These are phyloP conservation scores for Calonectria naviculata DNA, from an alignment of 2,329 filamentous ascomycete species.

Conservation along the genomic window DNA sequence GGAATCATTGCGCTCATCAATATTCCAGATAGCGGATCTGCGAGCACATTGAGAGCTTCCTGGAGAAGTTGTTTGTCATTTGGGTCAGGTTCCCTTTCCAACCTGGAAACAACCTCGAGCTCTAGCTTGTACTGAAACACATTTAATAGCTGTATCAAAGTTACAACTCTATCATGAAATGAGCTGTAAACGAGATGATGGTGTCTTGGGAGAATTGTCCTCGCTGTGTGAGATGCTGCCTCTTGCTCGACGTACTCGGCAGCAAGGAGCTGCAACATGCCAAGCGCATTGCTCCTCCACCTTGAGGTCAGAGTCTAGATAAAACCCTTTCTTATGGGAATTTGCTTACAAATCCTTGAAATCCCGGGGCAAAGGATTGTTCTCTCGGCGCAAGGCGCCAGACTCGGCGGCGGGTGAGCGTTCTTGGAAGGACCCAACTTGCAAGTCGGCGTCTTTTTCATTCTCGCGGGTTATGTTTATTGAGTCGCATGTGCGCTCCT, in stretches of 20 bases:
- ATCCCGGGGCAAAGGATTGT: neutral
- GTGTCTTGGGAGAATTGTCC: neutral
- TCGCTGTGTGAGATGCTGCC: neutral
- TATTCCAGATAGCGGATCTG: neutral
- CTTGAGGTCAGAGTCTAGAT: neutral
- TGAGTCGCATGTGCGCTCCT: neutral
- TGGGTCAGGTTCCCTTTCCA: neutral
- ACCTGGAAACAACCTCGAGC: neutral
- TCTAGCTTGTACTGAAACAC: neutral
- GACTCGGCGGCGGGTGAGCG: neutral
- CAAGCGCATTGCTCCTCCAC: slow-evolving; percentile 1
- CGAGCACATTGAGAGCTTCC: neutral
- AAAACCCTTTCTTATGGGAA: too few relatives aligned
- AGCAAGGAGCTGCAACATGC: neutral
- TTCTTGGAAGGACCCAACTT: neutral
- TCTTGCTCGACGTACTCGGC: slow-evolving; percentile 1
- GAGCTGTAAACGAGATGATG: neutral
- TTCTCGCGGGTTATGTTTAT: neutral
- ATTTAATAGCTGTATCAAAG: neutral
- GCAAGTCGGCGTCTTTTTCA: neutral
- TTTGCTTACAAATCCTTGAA: neutral
- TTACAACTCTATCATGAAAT: neutral
- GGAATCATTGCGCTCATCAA: neutral
- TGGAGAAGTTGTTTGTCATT: neutral
- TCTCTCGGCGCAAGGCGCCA: neutral